These are phyloP conservation scores for Stemphylium beticola DNA, from an alignment of 2,329 filamentous ascomycete species.

Conservation along the genomic window DNA sequence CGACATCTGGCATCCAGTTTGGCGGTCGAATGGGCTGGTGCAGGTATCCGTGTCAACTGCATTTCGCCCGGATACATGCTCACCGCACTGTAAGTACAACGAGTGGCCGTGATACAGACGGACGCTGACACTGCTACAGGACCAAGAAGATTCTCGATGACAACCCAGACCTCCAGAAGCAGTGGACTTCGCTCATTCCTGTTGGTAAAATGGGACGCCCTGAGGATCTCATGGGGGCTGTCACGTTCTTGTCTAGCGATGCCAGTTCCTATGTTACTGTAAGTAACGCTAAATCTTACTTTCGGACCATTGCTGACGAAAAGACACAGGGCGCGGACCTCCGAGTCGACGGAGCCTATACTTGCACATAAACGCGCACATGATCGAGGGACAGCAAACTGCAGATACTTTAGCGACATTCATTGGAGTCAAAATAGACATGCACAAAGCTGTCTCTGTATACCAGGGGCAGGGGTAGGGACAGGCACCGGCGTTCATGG, in stretches of 20 bases:
- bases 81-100: constrained; percentile 76
- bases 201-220: constrained; percentile 92
- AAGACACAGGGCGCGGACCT: constrained; percentile 68
- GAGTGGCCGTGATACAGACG: not conserved
- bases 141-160: constrained; percentile 94
- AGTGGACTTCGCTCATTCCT: constrained; percentile 92
- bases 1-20: constrained; percentile 85
- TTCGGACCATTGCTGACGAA: constrained; percentile 33
- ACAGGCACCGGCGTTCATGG: not conserved
- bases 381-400: not conserved
- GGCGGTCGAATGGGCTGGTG: constrained; percentile 91
- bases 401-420: not conserved
- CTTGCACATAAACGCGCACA: constrained; percentile 63
- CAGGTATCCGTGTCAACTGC: constrained; percentile 90
- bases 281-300: constrained; percentile 1
- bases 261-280: constrained; percentile 58
- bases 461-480: not conserved
- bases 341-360: constrained; percentile 87
- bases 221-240: constrained; percentile 90
- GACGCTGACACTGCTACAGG: constrained; percentile 54
- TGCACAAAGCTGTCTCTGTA: not conserved
- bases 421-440: not conserved
- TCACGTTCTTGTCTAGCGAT: constrained; percentile 83
- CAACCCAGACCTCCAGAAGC: constrained; percentile 84
- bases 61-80: constrained; percentile 97